Conservation (phyloP, 1,284 basidiomycete genomes). For the Pyrrhoderma lamaoense region DNA sequence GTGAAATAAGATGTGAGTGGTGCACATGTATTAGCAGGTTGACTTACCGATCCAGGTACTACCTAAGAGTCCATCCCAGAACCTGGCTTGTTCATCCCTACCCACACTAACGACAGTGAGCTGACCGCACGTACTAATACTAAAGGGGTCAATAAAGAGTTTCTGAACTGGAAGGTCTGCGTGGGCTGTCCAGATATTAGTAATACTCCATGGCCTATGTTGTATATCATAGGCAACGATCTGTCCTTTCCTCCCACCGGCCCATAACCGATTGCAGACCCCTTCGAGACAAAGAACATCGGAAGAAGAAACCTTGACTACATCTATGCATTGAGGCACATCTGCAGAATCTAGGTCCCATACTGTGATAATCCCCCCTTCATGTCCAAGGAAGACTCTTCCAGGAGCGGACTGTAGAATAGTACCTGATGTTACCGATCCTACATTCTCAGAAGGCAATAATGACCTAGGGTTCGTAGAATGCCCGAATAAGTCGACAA, state of each 20-base stretch:
- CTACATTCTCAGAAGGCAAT: constrained; percentile 56
- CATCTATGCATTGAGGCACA: constrained; percentile 53
- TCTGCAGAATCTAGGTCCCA: constrained; percentile 57
- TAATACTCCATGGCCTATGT: constrained; percentile 72
- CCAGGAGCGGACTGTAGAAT: constrained; percentile 64
- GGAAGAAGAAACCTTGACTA: constrained; percentile 71
- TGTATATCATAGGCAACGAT: constrained; percentile 80
- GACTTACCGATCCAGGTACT: constrained; percentile 79
- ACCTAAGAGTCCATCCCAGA: constrained; percentile 89
- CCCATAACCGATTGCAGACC: constrained; percentile 79
- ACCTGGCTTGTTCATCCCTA: constrained; percentile 64
- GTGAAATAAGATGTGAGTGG: constrained; percentile 1
- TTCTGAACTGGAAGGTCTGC: constrained; percentile 68
- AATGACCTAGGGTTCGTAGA: constrained; percentile 43
- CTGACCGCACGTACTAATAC: constrained; percentile 55
- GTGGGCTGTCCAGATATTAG: constrained; percentile 89
- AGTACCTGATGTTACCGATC: constrained; percentile 77
- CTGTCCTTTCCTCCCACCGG: constrained; percentile 72
- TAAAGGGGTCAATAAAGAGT: constrained; percentile 66
- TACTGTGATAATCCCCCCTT: constrained; percentile 80
- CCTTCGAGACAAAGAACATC: constrained; percentile 77
- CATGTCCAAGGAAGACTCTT: constrained; percentile 84
- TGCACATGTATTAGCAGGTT: constrained; percentile 5
- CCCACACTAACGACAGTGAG: constrained; percentile 75
- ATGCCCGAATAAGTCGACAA: constrained; percentile 65